Percentiles rank a stretch among this genome's conserved stretches.
Evolutionary conservation across 1,284 basidiomycete species (phyloP).

Genomic region (Malassezia sympodialis): DNA sequence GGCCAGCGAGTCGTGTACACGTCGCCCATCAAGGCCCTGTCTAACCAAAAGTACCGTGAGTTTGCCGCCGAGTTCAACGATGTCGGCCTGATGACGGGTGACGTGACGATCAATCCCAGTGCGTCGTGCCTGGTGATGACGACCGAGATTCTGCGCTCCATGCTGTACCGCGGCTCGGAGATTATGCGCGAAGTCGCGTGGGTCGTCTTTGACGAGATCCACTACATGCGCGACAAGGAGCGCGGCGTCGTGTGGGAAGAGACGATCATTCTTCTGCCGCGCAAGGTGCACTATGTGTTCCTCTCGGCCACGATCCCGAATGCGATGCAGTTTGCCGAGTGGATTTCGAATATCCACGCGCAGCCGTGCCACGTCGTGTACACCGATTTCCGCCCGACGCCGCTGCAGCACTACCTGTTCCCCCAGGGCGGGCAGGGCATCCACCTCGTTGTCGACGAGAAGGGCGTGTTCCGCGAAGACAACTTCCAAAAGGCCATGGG

Average conservation of each 20-base stretch:
- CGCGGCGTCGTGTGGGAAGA: conserved; percentile 60
- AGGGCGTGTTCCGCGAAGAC: conserved; percentile 90
- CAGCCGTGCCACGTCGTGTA: conserved; percentile 99
- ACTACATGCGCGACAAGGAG: conserved; percentile 96
- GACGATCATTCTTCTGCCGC: conserved; percentile 92
- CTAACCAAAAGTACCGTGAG: conserved; percentile 98
- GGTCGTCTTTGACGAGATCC: conserved; percentile 99
- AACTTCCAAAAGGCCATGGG: conserved; percentile 98
- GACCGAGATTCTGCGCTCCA: conserved; percentile 96
- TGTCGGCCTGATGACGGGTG: conserved; percentile 97
- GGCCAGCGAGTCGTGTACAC: conserved; percentile 98
- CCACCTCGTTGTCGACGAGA: conserved; percentile 93
- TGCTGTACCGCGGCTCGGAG: conserved; percentile 97
- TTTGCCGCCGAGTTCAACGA: conserved; percentile 93
- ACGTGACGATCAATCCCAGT: conserved; percentile 97
- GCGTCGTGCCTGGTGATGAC: conserved; percentile 99
- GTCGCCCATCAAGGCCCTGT: conserved; percentile 96
- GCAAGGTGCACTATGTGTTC: conserved; percentile 93
- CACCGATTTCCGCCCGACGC: conserved; percentile 96
- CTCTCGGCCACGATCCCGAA: conserved; percentile 99
- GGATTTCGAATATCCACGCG: conserved; percentile 93
- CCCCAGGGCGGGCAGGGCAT: conserved; percentile 93
- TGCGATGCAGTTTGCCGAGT: conserved; percentile 98
- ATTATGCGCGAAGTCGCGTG: conserved; percentile 99
- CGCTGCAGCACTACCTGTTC: conserved; percentile 95